These are phyloP conservation scores for Monarda citriodora DNA, from an alignment of 305 asterid species.

Conservation along the genomic window DNA sequence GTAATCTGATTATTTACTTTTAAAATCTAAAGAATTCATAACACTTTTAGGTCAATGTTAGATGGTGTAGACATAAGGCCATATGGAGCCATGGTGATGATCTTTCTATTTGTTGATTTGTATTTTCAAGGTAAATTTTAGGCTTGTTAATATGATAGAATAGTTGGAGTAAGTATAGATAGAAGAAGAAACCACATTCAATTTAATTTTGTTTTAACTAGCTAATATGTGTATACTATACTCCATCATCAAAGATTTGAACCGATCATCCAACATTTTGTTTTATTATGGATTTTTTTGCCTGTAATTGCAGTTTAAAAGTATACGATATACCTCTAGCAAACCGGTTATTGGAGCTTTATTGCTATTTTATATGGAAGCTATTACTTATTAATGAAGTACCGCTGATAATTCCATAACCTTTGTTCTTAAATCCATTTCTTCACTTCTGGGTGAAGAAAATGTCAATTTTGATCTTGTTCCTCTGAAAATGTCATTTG, in stretches of 20 bases:
- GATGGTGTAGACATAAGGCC: constrained; percentile 42
- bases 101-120: constrained; percentile 41
- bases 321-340: too few species aligned
- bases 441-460: too few species aligned
- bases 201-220: constrained; percentile 1
- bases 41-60: constrained; percentile 43
- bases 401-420: too few species aligned
- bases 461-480: too few species aligned
- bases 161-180: constrained; percentile 21
- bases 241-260: not conserved
- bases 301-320: too few species aligned
- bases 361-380: too few species aligned
- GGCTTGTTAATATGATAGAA: constrained; percentile 29
- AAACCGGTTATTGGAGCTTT: too few species aligned
- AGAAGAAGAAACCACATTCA: constrained; percentile 7
- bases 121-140: constrained; percentile 45
- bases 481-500: too few species aligned
- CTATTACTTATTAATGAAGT: too few species aligned
- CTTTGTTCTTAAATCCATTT: too few species aligned
- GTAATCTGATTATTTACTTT: not conserved
- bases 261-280: too few species aligned
- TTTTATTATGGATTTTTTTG: too few species aligned
- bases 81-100: constrained; percentile 24
- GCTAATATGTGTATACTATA: constrained; percentile 7
- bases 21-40: not conserved